These are phyloP conservation scores for Kodamaea fukazawae DNA, from an alignment of 805 yeast species.

Conservation along the genomic window DNA sequence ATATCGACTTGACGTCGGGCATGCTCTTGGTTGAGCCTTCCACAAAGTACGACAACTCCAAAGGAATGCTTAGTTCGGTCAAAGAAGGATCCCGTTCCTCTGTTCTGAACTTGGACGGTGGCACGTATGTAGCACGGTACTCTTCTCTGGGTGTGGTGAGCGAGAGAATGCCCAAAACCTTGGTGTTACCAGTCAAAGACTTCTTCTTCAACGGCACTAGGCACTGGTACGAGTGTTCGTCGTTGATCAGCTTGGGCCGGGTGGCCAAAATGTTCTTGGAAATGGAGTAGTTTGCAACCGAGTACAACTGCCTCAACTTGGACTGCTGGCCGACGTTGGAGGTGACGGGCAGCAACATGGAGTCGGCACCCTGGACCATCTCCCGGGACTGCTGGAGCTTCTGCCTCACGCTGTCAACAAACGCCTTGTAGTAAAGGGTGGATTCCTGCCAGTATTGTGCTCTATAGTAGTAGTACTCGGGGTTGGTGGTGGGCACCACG, in stretches of 20 bases:
- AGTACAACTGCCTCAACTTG: conserved; percentile 34
- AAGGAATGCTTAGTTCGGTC: conserved; percentile 27
- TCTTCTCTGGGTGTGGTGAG: conserved; percentile 34
- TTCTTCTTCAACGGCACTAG: conserved; percentile 33
- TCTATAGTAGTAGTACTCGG: conserved; percentile 19
- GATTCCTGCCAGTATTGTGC: conserved; percentile 17
- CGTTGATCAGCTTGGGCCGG: conserved; percentile 16
- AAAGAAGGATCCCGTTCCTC: conserved; percentile 9
- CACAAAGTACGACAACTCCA: conserved; percentile 28
- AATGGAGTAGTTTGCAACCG: conserved; percentile 20
- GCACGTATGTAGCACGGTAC: conserved; percentile 28
- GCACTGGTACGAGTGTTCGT: conserved; percentile 29
- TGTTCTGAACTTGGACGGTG: conserved; percentile 30
- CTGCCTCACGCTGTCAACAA: conserved; percentile 27
- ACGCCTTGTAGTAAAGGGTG: conserved; percentile 32
- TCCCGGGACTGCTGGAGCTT: conserved; percentile 26
- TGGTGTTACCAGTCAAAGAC: conserved; percentile 30
- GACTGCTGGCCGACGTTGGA: conserved; percentile 10
- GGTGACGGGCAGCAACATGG: conserved; percentile 9
- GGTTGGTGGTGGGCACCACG: conserved; percentile 30
- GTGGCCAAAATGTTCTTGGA: conserved; percentile 14
- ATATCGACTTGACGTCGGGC: conserved; percentile 35
- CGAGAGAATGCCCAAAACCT: conserved; percentile 30
- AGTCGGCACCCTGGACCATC: conserved; percentile 12
- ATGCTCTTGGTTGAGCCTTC: conserved; percentile 14